Percentiles rank a stretch among this genome's conserved stretches.
phyloP scores from a whole-genome alignment of 257 asterid genomes.

The Apocynum venetum region DNA sequence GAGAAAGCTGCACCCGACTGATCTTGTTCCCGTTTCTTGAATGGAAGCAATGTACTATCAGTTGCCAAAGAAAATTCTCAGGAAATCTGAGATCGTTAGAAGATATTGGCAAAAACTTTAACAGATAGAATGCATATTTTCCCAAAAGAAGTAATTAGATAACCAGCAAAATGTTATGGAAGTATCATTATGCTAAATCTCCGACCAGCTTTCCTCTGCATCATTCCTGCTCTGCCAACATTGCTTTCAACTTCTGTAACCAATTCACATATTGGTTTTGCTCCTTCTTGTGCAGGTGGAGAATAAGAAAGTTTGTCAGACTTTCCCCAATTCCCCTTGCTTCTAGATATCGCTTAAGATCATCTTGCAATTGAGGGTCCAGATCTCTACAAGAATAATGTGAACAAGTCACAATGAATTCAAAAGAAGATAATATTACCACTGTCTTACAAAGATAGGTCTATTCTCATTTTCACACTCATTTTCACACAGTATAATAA shows the following conservation, averaged over 20 bases:
- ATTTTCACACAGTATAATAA: no score
- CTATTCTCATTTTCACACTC: not conserved
- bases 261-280: slow-evolving; percentile 69
- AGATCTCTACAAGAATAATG: slow-evolving; percentile 44
- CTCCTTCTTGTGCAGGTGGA: slow-evolving; percentile 72
- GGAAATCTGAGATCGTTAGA: not conserved
- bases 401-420: slow-evolving; percentile 6
- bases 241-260: slow-evolving; percentile 62
- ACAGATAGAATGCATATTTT: not conserved
- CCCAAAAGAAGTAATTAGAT: not conserved
- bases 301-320: slow-evolving; percentile 52
- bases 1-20: not conserved
- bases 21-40: not conserved
- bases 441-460: not conserved
- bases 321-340: slow-evolving; percentile 63
- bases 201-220: not conserved
- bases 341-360: slow-evolving; percentile 61
- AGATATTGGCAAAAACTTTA: not conserved
- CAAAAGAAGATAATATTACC: not conserved
- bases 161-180: not conserved
- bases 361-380: slow-evolving; percentile 55
- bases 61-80: not conserved
- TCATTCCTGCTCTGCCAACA: slow-evolving; percentile 30
- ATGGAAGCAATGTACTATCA: not conserved
- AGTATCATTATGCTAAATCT: not conserved